Base-by-base conservation (phyloP, 108 stramenopile species). In the Craspedostauros australis region DNA sequence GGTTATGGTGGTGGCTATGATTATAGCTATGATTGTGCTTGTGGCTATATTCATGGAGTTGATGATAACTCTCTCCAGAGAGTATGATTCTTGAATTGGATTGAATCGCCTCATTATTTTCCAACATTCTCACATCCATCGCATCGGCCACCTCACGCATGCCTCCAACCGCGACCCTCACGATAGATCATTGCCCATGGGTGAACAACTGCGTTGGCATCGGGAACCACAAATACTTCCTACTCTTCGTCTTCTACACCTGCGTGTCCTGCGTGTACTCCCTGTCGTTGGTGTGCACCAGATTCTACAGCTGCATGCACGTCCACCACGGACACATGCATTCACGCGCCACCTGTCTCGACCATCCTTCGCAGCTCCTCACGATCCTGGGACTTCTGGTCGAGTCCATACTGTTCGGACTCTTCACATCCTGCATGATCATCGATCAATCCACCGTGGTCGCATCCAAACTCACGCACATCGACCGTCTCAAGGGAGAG, bases 131-230 rank as follows among this genome's bases (percentile, higher is more conserved):
- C 51, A 21, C 1, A 19, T 52, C 6, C 4, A 1, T 23, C 12
- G n/a, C 16, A 29, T 1, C 1, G 23, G 4, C 24, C 23, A 18
- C 2, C 44, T 14, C 24, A 7, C 42, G 7, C 42, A 2, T 45
- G 15, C 18, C n/a, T 20, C 24, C 8, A 20, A 11, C 8, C 43
- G n/a, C 19, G 43, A 1, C 2, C 19, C 14, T 45, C 44, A 19
- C 26, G 2, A 5, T 34, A 66, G 65, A 66, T 32, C 66, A 68
- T 60, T 93, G 89, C 62, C 94, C 96, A 18, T 96, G 97, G 97
- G 94, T 97, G 31, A 98, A 98, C 79, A 98, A 99, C 73, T 97
- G 97, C 74, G 94, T 99, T 15, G 99, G 96, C 37, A 86, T 96
- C 48, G 88, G 92, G 32, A 99, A 99, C 68, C 96, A 99, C 87